Evolutionary conservation across 352 stramenopile genomes (phyloP).

Genomic region (Phytophthora sp.): DNA sequence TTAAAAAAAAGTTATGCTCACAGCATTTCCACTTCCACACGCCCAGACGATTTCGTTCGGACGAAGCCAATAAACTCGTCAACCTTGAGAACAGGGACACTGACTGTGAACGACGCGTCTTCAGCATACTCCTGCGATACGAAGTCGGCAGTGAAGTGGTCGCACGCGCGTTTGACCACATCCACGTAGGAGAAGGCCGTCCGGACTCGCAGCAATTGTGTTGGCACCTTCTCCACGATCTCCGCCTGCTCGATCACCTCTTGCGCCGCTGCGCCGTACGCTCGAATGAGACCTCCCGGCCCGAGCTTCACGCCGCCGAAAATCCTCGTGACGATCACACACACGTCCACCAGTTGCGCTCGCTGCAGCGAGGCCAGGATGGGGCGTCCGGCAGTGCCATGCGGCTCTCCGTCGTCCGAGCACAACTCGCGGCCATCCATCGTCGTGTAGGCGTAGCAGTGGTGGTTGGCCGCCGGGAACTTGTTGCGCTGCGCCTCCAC

Average conservation of each 20-base stretch:
- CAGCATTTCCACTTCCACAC: constrained; percentile 28
- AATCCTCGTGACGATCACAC: constrained; percentile 73
- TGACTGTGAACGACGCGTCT: constrained; percentile 50
- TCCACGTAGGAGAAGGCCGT: constrained; percentile 41
- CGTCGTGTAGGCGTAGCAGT: constrained; percentile 75
- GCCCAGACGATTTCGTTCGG: constrained; percentile 53
- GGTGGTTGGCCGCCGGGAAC: constrained; percentile 69
- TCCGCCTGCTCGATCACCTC: constrained; percentile 57
- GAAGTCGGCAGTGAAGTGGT: constrained; percentile 49
- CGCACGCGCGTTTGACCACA: constrained; percentile 55
- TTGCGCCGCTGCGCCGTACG: constrained; percentile 67
- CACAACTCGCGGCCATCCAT: constrained; percentile 60
- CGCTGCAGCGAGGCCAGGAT: constrained; percentile 67
- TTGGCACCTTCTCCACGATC: constrained; percentile 62
- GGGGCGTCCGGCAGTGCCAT: constrained; percentile 71
- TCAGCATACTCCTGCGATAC: constrained; percentile 39
- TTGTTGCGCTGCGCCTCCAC: constrained; percentile 48
- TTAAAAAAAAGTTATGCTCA: not conserved
- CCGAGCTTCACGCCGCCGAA: constrained; percentile 80
- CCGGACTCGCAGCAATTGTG: constrained; percentile 33
- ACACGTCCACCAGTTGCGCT: constrained; percentile 71
- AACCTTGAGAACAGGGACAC: constrained; percentile 37
- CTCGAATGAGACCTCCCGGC: constrained; percentile 72
- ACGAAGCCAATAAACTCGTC: constrained; percentile 47
- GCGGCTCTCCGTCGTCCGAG: constrained; percentile 81